phyloP scores from a whole-genome alignment of 2,329 filamentous ascomycete genomes.

The Arthrobotrys pseudoclavata region DNA sequence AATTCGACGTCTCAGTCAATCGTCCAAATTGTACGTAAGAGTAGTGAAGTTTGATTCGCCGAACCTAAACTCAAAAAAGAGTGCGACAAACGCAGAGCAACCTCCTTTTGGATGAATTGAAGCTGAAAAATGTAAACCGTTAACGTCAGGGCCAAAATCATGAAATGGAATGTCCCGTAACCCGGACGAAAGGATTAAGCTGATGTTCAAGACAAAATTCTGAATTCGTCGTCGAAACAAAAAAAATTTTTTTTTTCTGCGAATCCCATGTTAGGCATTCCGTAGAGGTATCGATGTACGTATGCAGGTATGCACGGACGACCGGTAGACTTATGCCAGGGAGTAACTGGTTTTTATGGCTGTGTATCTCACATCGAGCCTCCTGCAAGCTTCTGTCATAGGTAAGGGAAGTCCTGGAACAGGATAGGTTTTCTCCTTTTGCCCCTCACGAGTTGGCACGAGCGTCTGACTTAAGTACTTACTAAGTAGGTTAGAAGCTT shows the following conservation, averaged over 20 bases:
- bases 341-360: background rate
- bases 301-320: conserved; percentile 19
- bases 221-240: conserved; percentile 14
- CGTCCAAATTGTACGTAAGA: conserved; percentile 8
- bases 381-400: background rate
- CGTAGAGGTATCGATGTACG: background rate
- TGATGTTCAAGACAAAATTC: conserved; percentile 6
- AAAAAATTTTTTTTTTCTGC: background rate
- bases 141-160: background rate
- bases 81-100: conserved; percentile 21
- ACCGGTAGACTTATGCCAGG: conserved; percentile 14
- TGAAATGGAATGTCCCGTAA: conserved; percentile 29
- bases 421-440: conserved; percentile 5
- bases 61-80: conserved; percentile 9
- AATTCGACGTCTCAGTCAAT: background rate
- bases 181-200: conserved; percentile 27
- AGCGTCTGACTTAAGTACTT: background rate
- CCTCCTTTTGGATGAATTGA: conserved; percentile 5
- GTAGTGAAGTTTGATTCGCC: background rate
- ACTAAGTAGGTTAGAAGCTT: conserved; percentile 4
- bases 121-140: background rate
- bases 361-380: background rate
- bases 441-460: conserved; percentile 21
- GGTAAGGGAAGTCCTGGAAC: background rate
- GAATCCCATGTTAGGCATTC: background rate